Base-by-base conservation (phyloP, 164 flowering plant species). In the Magnolia kwangsiensis region DNA sequence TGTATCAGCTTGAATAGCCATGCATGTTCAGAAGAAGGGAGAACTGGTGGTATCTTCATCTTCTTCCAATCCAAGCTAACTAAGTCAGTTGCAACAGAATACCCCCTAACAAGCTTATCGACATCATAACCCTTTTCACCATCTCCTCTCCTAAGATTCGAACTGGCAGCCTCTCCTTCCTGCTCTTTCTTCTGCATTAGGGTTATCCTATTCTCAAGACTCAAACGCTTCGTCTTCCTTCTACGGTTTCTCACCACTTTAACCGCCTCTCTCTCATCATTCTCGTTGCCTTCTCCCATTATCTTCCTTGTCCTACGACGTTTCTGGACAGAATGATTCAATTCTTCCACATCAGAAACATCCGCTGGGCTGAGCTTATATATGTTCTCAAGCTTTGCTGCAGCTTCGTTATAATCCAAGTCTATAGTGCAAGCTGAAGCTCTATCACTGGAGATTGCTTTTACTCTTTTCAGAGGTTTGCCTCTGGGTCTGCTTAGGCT, bases 41-140 rank as follows among this genome's bases (percentile, higher is more conserved):
- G 96, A 79, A 94, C 98, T 0, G 95, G 94, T 49, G 99, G 96
- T 76, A 96, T 96, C 88, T 90, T 96, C 98, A 89, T 91, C 76
- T 88, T 96, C 80, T 89, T 96, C 99, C 99, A 96, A 79, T 96
- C 98, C 81, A 90, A 79, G 87, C 94, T 88, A 61, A 79, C 90
- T 63, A 86, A 81, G 76, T 92, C 90, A 27, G 87, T 89, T 19
- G 95, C 85, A 58, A 80, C 85, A 1, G 97, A 90, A 78, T 90
- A 92, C 20, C 86, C 95, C 79, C 96, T 86, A 23, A 92, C 88
- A 78, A 94, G 97, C 82, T 77, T 82, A 51, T 90, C 87, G 23
- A 87, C 88, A 77, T 84, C 80, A 51, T 78, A 72, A 50, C 79
- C 67, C 13, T 51, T 58, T 51, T 67, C 73, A 7, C 7, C 18